phyloP scores from a whole-genome alignment of 306 rosid genomes.

The Prunus salicina region DNA sequence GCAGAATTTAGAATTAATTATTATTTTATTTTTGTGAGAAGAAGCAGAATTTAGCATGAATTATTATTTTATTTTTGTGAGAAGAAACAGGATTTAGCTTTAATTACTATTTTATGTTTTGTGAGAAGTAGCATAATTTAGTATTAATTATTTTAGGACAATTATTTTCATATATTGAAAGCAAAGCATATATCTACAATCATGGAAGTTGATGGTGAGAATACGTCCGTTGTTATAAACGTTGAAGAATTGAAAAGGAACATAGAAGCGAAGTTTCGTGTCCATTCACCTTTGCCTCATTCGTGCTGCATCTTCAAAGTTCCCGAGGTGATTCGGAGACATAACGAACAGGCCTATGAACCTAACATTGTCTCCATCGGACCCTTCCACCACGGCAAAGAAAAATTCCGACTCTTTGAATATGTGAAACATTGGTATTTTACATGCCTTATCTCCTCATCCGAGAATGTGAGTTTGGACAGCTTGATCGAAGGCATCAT shows the following conservation, averaged over 20 bases:
- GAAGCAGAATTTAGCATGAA: no score
- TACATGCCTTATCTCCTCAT: not conserved
- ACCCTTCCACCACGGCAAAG: not conserved
- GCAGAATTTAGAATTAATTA: no score
- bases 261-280: not conserved
- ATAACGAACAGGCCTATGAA: not conserved
- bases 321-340: not conserved
- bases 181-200: no score
- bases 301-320: constrained; percentile 12
- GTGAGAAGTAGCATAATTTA: no score
- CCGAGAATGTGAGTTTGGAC: fast-evolving
- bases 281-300: not conserved
- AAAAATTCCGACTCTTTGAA: not conserved
- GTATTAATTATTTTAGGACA: no score
- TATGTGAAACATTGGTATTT: constrained; percentile 6
- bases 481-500: not conserved
- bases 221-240: fast-evolving
- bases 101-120: no score
- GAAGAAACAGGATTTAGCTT: no score
- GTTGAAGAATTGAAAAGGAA: not conserved
- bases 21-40: no score
- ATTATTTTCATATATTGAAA: no score
- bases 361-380: constrained; percentile 12
- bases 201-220: not conserved
- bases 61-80: no score